Evolutionary conservation across 2,329 filamentous ascomycete species (phyloP).

Genomic region (Beauveria sp.): DNA sequence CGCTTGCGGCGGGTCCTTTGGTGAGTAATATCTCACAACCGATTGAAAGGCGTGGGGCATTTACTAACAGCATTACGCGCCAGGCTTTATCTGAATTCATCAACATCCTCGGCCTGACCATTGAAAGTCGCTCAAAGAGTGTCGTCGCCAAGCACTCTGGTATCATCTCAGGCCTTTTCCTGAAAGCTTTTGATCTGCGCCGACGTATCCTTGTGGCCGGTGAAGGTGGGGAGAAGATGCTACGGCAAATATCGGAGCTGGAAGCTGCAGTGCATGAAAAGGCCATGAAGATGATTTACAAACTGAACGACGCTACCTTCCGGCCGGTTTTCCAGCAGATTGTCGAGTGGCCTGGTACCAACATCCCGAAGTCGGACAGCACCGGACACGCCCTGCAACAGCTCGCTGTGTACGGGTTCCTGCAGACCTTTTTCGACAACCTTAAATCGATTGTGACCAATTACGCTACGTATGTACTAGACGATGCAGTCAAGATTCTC

Average conservation of each 20-base stretch:
- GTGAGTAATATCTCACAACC: conserved; percentile 38
- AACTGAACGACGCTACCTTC: conserved; percentile 91
- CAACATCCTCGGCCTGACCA: conserved; percentile 58
- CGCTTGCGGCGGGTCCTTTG: conserved; percentile 52
- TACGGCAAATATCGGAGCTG: conserved; percentile 46
- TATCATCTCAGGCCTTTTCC: conserved; percentile 58
- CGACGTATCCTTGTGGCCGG: conserved; percentile 44
- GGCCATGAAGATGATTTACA: conserved; percentile 85
- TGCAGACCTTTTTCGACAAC: conserved; percentile 70
- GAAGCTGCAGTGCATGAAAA: conserved; percentile 62
- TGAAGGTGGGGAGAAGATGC: conserved; percentile 33
- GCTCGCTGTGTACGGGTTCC: conserved; percentile 74
- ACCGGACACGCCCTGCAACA: conserved; percentile 53
- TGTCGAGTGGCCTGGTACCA: conserved; percentile 68
- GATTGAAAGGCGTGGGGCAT: not conserved
- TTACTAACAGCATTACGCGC: conserved; percentile 4
- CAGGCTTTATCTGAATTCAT: conserved; percentile 63
- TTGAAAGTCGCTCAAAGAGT: conserved; percentile 72
- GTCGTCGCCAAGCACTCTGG: conserved; percentile 68
- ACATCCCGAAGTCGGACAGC: conserved; percentile 53
- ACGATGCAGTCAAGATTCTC: conserved; percentile 63
- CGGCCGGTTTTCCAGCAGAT: conserved; percentile 80
- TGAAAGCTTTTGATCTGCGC: conserved; percentile 57
- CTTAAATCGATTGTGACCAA: conserved; percentile 91
- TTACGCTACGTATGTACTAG: conserved; percentile 79